Conservation (phyloP, 495 filamentous ascomycete species). For the Podospora appendiculata region DNA sequence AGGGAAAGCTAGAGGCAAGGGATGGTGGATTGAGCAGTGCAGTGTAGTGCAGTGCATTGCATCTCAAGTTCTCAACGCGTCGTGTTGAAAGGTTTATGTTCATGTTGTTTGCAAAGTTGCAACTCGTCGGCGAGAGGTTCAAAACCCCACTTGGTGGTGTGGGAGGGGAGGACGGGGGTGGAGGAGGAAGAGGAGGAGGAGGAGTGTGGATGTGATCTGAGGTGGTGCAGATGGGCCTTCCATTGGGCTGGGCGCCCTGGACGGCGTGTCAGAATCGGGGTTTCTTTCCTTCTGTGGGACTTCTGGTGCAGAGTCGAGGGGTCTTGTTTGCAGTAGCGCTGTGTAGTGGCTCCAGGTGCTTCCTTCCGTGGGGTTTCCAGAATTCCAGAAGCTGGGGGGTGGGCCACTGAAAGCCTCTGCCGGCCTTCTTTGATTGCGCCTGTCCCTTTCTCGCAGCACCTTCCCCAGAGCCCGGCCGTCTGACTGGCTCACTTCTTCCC, state of each 20-base stretch:
- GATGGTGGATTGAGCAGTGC: too few relatives aligned
- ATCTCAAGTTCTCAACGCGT: too few relatives aligned
- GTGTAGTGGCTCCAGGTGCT: too few relatives aligned
- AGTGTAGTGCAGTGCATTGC: too few relatives aligned
- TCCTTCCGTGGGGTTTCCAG: conserved; percentile 29
- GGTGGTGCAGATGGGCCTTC: neutral
- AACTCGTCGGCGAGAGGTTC: too few relatives aligned
- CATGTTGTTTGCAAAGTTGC: too few relatives aligned
- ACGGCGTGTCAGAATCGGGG: neutral
- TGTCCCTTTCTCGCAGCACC: conserved; percentile 19
- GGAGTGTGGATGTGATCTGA: neutral
- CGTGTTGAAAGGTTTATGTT: too few relatives aligned
- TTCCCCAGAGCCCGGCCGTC: conserved; percentile 1
- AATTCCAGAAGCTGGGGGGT: conserved; percentile 25
- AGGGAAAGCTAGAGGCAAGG: too few relatives aligned
- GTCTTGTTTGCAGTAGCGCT: conserved; percentile 12
- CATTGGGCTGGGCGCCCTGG: neutral
- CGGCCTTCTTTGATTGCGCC: conserved; percentile 20
- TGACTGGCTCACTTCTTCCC: conserved; percentile 9
- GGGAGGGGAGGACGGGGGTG: too few relatives aligned
- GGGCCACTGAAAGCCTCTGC: conserved; percentile 9
- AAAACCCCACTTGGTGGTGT: too few relatives aligned
- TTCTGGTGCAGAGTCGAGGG: conserved; percentile 7
- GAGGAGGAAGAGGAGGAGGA: neutral
- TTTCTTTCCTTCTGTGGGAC: conserved; percentile 1